These are phyloP conservation scores for Phytophthora lateralis DNA, from an alignment of 352 stramenopile species.

Conservation along the genomic window DNA sequence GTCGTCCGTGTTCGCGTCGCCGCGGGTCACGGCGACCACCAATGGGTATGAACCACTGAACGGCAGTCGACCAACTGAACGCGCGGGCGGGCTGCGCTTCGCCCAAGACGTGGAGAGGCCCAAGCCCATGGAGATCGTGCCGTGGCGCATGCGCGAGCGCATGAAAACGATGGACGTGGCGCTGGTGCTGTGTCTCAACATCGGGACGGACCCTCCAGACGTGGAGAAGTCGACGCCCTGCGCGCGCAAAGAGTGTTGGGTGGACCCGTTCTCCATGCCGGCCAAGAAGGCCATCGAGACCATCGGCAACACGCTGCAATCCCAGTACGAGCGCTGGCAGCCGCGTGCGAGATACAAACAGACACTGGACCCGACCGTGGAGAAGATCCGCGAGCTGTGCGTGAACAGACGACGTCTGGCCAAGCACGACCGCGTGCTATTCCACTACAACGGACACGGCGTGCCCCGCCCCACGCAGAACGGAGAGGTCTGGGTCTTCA, in stretches of 20 bases:
- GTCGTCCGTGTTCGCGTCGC: slow-evolving; percentile 22
- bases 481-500: slow-evolving; percentile 99
- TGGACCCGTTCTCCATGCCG: slow-evolving; percentile 95
- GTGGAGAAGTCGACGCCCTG: slow-evolving; percentile 96
- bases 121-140: slow-evolving; percentile 56
- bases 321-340: slow-evolving; percentile 97
- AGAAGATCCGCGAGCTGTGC: slow-evolving; percentile 96
- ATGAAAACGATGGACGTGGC: slow-evolving; percentile 95
- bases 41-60: slow-evolving; percentile 22
- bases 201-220: slow-evolving; percentile 98
- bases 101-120: slow-evolving; percentile 45
- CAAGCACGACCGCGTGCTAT: slow-evolving; percentile 94
- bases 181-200: slow-evolving; percentile 98
- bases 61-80: slow-evolving; percentile 13
- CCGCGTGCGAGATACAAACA: slow-evolving; percentile 93
- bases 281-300: slow-evolving; percentile 95
- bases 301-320: slow-evolving; percentile 95
- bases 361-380: slow-evolving; percentile 96
- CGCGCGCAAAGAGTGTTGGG: slow-evolving; percentile 98
- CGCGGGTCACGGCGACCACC: slow-evolving; percentile 10
- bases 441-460: slow-evolving; percentile 99
- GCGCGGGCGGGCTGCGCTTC: slow-evolving; percentile 70
- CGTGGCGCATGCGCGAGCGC: slow-evolving; percentile 86
- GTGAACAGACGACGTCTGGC: slow-evolving; percentile 91
- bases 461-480: slow-evolving; percentile 96